A percentile compares a stretch with the other conserved stretches of the same genome.
phyloP scores from a whole-genome alignment of 768 basidiomycete species.

The Pisolithus marmoratus region DNA sequence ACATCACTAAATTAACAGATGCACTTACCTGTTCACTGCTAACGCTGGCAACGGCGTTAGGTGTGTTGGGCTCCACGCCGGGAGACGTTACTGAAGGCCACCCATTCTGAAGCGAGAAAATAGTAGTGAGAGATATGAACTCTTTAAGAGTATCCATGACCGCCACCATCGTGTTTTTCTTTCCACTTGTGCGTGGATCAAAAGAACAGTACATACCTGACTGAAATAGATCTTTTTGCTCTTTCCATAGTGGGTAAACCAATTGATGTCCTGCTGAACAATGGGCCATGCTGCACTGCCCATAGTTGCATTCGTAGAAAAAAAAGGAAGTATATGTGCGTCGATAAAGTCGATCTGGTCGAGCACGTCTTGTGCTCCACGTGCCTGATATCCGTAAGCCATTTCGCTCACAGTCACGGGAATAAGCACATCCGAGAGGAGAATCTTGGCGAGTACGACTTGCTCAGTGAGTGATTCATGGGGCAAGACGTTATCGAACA shows the following conservation, averaged over 20 bases:
- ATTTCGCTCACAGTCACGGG: constrained; percentile 67
- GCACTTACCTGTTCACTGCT: constrained; percentile 51
- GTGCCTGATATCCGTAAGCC: constrained; percentile 53
- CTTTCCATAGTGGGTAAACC: constrained; percentile 56
- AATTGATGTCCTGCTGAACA: constrained; percentile 53
- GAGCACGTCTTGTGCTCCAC: constrained; percentile 48
- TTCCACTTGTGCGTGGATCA: background rate
- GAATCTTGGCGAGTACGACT: constrained; percentile 43
- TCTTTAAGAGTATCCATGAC: no score
- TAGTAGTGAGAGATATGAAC: background rate
- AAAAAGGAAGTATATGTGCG: constrained; percentile 70
- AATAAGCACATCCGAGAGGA: constrained; percentile 46
- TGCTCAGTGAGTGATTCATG: constrained; percentile 45
- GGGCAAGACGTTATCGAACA: constrained; percentile 52
- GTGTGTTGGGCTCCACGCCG: constrained; percentile 62
- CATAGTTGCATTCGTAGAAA: constrained; percentile 27
- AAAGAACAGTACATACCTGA: constrained; percentile 40
- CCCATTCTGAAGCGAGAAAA: constrained; percentile 47
- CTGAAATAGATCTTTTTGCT: constrained; percentile 74
- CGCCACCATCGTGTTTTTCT: no score
- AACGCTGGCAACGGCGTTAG: constrained; percentile 52
- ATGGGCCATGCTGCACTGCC: constrained; percentile 60
- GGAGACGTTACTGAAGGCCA: constrained; percentile 69
- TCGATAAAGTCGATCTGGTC: constrained; percentile 59
- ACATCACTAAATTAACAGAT: background rate